phyloP scores from a whole-genome alignment of 164 flowering plant genomes.

The Piper longum region DNA sequence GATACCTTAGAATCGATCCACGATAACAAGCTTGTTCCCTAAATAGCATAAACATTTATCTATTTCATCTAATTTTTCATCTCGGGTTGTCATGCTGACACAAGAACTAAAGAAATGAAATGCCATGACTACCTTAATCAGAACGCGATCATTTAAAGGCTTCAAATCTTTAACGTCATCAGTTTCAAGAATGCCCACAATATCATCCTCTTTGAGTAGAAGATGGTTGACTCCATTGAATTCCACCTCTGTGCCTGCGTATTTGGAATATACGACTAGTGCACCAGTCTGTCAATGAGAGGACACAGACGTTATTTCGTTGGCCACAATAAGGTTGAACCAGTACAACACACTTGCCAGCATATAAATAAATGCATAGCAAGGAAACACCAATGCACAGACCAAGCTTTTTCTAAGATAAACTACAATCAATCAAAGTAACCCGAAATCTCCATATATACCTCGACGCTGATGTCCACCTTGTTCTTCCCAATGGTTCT shows the following conservation, averaged over 20 bases:
- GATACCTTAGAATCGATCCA: too few relatives aligned
- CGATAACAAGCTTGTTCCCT: too few relatives aligned
- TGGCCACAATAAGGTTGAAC: too few relatives aligned
- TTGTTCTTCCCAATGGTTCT: conserved; percentile 58
- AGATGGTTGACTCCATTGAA: conserved; percentile 70
- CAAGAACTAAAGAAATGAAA: conserved; percentile 6
- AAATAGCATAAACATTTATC: too few relatives aligned
- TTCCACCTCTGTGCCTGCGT: conserved; percentile 89
- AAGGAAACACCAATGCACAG: too few relatives aligned
- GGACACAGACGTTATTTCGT: too few relatives aligned
- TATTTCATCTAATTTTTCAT: too few relatives aligned
- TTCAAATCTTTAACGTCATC: conserved; percentile 80
- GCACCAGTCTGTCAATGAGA: conserved; percentile 41
- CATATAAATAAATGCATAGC: too few relatives aligned
- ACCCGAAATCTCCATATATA: conserved; percentile 2
- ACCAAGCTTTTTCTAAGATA: too few relatives aligned
- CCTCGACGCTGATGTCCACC: conserved; percentile 56
- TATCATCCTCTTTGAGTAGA: conserved; percentile 84
- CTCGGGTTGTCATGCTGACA: too few relatives aligned
- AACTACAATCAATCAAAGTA: too few relatives aligned
- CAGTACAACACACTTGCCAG: too few relatives aligned
- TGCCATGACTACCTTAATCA: conserved; percentile 50
- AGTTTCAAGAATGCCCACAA: conserved; percentile 79
- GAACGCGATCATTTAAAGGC: conserved; percentile 71
- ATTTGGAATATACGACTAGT: conserved; percentile 79